Evolutionary conservation across 805 yeast genomes (phyloP).

Genomic region (Lachancea kluyveri): DNA sequence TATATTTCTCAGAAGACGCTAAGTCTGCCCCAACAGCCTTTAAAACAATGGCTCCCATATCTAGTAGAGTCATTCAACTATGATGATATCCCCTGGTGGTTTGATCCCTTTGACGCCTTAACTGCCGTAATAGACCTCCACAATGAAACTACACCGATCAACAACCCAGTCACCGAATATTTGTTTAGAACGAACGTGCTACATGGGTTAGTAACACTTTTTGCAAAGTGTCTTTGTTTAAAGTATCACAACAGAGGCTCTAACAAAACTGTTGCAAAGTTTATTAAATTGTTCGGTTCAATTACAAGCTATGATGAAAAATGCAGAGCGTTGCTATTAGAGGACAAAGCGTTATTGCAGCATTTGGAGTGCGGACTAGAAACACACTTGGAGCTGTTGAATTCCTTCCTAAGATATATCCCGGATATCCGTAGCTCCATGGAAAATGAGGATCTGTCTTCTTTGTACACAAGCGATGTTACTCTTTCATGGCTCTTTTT

Average conservation of each 20-base stretch:
- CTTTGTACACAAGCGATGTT: slow-evolving; percentile 20
- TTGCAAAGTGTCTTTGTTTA: slow-evolving; percentile 19
- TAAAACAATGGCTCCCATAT: slow-evolving; percentile 21
- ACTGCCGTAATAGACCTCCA: slow-evolving; percentile 17
- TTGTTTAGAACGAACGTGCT: slow-evolving; percentile 20
- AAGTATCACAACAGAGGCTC: slow-evolving; percentile 14
- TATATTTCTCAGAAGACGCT: slow-evolving; percentile 9
- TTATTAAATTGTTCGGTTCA: slow-evolving; percentile 24
- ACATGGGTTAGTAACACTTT: slow-evolving; percentile 19
- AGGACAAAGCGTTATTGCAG: slow-evolving; percentile 15
- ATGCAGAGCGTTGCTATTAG: slow-evolving; percentile 20
- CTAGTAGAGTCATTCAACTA: slow-evolving; percentile 21
- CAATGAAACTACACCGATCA: slow-evolving; percentile 18
- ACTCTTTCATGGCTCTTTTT: slow-evolving; percentile 24
- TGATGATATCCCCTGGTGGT: slow-evolving; percentile 27
- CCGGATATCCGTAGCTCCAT: slow-evolving; percentile 8
- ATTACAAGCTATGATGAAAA: slow-evolving; percentile 25
- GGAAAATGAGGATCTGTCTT: slow-evolving; percentile 14
- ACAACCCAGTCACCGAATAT: slow-evolving; percentile 22
- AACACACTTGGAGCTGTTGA: slow-evolving; percentile 16
- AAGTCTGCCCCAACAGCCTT: slow-evolving; percentile 13
- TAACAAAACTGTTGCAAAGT: slow-evolving; percentile 15
- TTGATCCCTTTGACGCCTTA: slow-evolving; percentile 25
- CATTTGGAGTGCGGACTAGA: slow-evolving; percentile 20
- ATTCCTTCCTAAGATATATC: slow-evolving; percentile 17